Percentiles rank a stretch among this genome's conserved stretches.
Conservation (phyloP, 2,329 filamentous ascomycete genomes). For the Cercospora sp. region DNA sequence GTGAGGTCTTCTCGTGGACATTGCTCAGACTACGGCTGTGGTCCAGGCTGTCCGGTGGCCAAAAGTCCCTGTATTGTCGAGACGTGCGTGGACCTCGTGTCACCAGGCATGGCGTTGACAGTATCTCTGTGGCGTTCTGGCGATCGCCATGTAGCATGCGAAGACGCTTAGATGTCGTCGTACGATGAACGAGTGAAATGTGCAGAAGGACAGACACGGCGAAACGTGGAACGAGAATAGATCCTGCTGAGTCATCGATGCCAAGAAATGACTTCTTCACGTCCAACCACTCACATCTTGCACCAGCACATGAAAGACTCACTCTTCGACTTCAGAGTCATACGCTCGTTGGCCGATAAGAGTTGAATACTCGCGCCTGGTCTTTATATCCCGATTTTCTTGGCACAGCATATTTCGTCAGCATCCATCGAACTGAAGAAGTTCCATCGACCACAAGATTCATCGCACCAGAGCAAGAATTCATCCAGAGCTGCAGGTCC, state of each 20-base stretch:
- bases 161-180: background rate
- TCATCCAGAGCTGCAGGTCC: background rate
- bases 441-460: background rate
- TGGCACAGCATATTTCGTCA: background rate
- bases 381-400: background rate
- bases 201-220: background rate
- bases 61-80: background rate
- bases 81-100: background rate
- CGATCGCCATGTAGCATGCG: background rate
- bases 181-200: background rate
- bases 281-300: background rate
- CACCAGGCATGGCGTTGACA: background rate
- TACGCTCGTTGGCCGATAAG: background rate
- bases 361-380: background rate
- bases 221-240: background rate
- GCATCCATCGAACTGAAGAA: background rate
- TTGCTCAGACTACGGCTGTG: background rate
- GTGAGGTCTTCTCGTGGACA: conserved; percentile 22
- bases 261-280: background rate
- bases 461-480: background rate
- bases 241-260: background rate
- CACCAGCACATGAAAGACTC: background rate
- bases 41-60: background rate
- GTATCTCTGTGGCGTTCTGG: background rate
- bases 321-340: background rate